A percentile compares a stretch with the other conserved stretches of the same genome.
phyloP scores from a whole-genome alignment of 768 basidiomycete genomes.

The Suillus brevipes region DNA sequence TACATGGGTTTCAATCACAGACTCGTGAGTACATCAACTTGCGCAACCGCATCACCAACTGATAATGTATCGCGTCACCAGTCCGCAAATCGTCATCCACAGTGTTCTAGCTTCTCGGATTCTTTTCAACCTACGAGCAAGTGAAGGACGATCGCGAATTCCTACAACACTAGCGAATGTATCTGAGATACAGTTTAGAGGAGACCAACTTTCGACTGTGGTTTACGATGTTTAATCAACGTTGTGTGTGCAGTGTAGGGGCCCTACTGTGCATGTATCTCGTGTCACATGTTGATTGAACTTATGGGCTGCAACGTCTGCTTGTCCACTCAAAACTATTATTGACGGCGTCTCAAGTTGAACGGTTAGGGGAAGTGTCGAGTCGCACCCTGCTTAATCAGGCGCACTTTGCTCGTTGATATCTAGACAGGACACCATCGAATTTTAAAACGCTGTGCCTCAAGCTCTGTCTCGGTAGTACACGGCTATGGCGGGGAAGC shows the following conservation, averaged over 20 bases:
- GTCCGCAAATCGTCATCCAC: background rate
- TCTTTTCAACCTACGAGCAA: background rate
- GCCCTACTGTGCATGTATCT: background rate
- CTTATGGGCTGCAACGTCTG: background rate
- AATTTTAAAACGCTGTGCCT: too few species aligned
- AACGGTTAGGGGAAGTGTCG: too few species aligned
- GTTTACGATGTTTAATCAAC: background rate
- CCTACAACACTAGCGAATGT: background rate
- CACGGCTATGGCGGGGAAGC: too few species aligned
- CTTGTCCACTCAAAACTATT: background rate
- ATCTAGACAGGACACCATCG: too few species aligned
- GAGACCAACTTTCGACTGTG: background rate
- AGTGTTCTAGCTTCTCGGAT: background rate
- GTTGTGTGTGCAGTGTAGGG: background rate
- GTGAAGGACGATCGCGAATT: background rate
- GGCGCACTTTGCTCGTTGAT: too few species aligned
- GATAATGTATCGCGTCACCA: background rate
- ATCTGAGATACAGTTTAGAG: background rate
- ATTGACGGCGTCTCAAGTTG: background rate
- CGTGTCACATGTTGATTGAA: background rate
- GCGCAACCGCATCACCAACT: background rate
- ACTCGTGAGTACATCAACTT: background rate
- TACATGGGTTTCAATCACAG: background rate
- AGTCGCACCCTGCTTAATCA: too few species aligned
- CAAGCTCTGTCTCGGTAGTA: too few species aligned